Conservation (phyloP, 495 filamentous ascomycete genomes). For the Aspergillus egyptiacus region DNA sequence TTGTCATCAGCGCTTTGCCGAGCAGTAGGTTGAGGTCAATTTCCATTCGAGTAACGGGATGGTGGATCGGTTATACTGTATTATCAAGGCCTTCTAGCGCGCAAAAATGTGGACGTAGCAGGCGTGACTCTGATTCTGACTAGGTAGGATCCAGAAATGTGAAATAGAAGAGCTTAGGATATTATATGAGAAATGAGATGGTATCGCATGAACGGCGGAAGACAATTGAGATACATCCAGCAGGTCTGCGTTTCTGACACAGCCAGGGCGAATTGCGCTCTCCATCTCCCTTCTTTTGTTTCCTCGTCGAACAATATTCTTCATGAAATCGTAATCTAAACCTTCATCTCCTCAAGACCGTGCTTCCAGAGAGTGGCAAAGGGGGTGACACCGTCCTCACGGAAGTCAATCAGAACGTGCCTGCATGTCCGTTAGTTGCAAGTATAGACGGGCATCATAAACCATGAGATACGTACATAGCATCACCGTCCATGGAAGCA, state of each 20-base stretch:
- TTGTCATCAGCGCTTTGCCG: no score
- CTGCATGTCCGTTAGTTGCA: conserved; percentile 42
- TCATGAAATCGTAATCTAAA: conserved; percentile 50
- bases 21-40: no score
- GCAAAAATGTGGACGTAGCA: conserved; percentile 23
- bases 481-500: conserved; percentile 83
- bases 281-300: conserved; percentile 26
- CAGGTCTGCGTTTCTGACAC: no score
- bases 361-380: conserved; percentile 93
- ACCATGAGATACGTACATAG: conserved; percentile 58
- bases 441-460: not conserved
- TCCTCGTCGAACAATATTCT: conserved; percentile 29
- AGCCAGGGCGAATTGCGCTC: conserved; percentile 18
- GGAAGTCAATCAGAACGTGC: conserved; percentile 94
- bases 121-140: conserved; percentile 39
- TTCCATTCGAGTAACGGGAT: not conserved
- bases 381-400: conserved; percentile 89
- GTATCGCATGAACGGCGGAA: not conserved
- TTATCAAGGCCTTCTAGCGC: conserved; percentile 3
- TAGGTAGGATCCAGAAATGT: conserved; percentile 34
- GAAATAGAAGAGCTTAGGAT: conserved; percentile 17
- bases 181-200: conserved; percentile 6
- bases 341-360: conserved; percentile 84
- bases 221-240: not conserved
- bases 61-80: not conserved